Evolutionary conservation across 306 rosid genomes (phyloP).

Genomic region (Quercus agrifolia): DNA sequence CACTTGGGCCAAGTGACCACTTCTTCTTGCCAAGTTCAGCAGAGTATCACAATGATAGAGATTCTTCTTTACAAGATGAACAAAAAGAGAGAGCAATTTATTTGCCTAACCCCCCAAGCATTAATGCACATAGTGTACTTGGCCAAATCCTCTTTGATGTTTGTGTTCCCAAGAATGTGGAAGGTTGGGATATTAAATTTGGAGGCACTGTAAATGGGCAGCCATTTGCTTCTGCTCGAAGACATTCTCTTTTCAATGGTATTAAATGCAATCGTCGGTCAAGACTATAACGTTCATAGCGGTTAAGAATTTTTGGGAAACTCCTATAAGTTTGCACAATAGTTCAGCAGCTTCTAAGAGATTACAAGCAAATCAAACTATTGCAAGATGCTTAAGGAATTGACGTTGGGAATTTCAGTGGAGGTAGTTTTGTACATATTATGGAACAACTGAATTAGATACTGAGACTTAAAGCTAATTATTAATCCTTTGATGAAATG

Average conservation of each 20-base stretch:
- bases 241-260: slow-evolving; percentile 45
- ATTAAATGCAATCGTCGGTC: slow-evolving; percentile 68
- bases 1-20: slow-evolving; percentile 57
- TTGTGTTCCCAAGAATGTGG: slow-evolving; percentile 70
- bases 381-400: neutral
- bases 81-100: slow-evolving; percentile 45
- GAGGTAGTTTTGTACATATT: neutral
- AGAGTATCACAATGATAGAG: slow-evolving; percentile 31
- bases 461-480: slow-evolving; percentile 15
- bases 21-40: slow-evolving; percentile 66
- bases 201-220: slow-evolving; percentile 57
- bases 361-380: slow-evolving; percentile 7
- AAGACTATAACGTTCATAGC: slow-evolving; percentile 40
- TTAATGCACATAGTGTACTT: slow-evolving; percentile 59
- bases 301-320: slow-evolving; percentile 14
- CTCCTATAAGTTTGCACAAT: neutral
- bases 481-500: slow-evolving; percentile 7
- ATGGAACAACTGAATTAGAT: neutral
- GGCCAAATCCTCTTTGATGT: slow-evolving; percentile 67
- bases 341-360: slow-evolving; percentile 20
- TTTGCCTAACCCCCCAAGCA: slow-evolving; percentile 48
- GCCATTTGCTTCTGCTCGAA: slow-evolving; percentile 58
- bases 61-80: slow-evolving; percentile 36
- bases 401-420: slow-evolving; percentile 11
- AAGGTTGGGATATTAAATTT: slow-evolving; percentile 73